phyloP scores from a whole-genome alignment of 1,139 yeast species.

The Torulaspora pretoriensis region DNA sequence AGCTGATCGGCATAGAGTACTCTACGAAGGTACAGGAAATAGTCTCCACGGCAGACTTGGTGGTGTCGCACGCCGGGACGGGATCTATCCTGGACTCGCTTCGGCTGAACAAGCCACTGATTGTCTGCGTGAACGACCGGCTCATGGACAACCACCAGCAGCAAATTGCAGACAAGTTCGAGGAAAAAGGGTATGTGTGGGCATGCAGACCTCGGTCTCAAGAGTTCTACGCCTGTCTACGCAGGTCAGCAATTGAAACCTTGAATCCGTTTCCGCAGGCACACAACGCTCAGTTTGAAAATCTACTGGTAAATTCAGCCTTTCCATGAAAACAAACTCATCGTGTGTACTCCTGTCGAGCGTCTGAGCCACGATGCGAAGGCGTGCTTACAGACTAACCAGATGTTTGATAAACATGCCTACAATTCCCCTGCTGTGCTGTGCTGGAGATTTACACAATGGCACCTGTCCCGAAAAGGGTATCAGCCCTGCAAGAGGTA shows the following conservation, averaged over 20 bases:
- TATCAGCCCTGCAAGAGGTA: background rate
- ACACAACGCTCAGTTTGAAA: constrained; percentile 15
- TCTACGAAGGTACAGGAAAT: constrained; percentile 43
- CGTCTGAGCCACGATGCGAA: too few species aligned
- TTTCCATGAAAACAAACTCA: background rate
- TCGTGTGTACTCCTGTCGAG: background rate
- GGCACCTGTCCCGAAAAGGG: too few species aligned
- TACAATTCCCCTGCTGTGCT: too few species aligned
- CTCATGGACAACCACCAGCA: constrained; percentile 86
- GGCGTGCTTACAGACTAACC: too few species aligned
- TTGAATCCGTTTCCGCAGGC: constrained; percentile 13
- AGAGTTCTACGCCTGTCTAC: constrained; percentile 16
- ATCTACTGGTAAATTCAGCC: constrained; percentile 12
- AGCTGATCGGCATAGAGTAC: constrained; percentile 48
- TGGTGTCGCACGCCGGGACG: constrained; percentile 89
- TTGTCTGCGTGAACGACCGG: constrained; percentile 64
- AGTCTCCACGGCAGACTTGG: constrained; percentile 44
- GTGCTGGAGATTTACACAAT: too few species aligned
- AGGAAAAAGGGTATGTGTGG: constrained; percentile 37
- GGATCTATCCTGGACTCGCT: constrained; percentile 84
- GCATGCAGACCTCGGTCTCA: constrained; percentile 18
- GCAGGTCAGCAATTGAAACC: constrained; percentile 7
- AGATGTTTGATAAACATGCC: background rate
- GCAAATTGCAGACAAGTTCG: constrained; percentile 66
- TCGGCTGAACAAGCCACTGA: constrained; percentile 50